Base-by-base conservation (phyloP, 371 early-diverging fungal species). In the Mucor mucedo region DNA sequence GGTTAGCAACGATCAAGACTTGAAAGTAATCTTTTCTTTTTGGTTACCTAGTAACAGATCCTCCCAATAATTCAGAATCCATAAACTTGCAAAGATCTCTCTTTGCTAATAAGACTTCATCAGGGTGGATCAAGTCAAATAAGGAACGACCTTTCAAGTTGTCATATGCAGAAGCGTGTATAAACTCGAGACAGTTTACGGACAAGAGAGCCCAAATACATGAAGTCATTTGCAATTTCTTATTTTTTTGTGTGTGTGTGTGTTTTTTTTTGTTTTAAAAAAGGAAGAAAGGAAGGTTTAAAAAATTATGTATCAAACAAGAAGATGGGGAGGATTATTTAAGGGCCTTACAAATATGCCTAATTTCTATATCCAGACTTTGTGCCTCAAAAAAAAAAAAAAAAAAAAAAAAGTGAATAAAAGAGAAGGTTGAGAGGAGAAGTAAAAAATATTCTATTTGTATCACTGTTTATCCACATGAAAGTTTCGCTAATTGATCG, bases 111-210 rank as follows among this genome's bases (percentile, higher is more conserved):
- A 70, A 70, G 4, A 72, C 74, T 71, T 88, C 88, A 48, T 83
- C 83, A 38, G 87, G 87, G 66, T 86, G 88, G 59, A 88, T 78
- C 48, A 84, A 73, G 53, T 85, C 82, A 61, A 83, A 82, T 55
- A 88, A 75, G 4, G 84, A 84, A 40, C 71, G 69, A 27, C 79
- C 80, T 35, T 65, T 41, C 14, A 77, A 44, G 41, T 45, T 55
- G 10, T 55, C 30, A 42, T 33, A 62, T 63, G 56, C 16, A 48
- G 80, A 67, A 44, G 61, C 44, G 52, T 68, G 66, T 14, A 77
- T 50, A 53, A 80, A 70, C 16, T 61, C 49, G n/a, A 80, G 60
- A 28, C 54, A 38, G 21, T 55, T 53, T 8, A 59, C 27, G 1
- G 73, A 68, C 52, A 80, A 52, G 13, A 80, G 38, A 13, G 72